Base-by-base conservation (phyloP, 1,139 yeast genomes). In the Saccharomycopsis hybrid region DNA sequence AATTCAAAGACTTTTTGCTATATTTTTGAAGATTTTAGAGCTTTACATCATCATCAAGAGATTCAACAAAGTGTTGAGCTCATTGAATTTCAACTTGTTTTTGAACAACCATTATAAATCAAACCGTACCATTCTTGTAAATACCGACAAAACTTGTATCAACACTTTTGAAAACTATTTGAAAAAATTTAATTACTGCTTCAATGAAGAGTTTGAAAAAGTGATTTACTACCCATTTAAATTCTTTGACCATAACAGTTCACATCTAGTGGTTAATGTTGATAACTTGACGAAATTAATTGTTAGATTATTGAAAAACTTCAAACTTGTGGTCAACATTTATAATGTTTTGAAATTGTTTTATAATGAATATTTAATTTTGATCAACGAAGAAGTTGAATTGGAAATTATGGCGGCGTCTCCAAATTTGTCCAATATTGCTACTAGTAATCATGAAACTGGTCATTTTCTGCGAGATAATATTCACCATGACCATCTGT, bases 1-100 rank as follows among this genome's bases (percentile, higher is more conserved):
- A 0, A 61, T 77, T 50, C 85, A 80, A 57, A 67, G 74, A 54
- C 64, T 77, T 4, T 69, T 77, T 54, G 68, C 78, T 18, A 59
- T 71, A 44, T 70, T 75, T 2, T 59, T 74, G 41, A 64, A 78
- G 49, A 58, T 76, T 29, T 72, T 75, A 50, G 82, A 77, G 47
- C 55, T 76, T 31, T 76, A 76, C 56, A 61, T 72, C 7, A 64
- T 72, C 1, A 56, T 74, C 24, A 64, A 80, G 43, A 67, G 68
- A 48, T 63, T 73, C 50, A 52, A 50, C 33, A 40, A 37, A n/a
- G 35, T 44, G n/a, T 13, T 50, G 5, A 37, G 11, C 7, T 33
- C 47, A 2, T 39, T 52, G 9, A 41, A 52, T 41, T 43, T 50
- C 32, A 44, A 42, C 11, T 39, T n/a, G 5, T 50, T 50, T 30